Evolutionary conservation across 177 flowering plant genomes (phyloP).

Genomic region (Vitis hybrid): DNA sequence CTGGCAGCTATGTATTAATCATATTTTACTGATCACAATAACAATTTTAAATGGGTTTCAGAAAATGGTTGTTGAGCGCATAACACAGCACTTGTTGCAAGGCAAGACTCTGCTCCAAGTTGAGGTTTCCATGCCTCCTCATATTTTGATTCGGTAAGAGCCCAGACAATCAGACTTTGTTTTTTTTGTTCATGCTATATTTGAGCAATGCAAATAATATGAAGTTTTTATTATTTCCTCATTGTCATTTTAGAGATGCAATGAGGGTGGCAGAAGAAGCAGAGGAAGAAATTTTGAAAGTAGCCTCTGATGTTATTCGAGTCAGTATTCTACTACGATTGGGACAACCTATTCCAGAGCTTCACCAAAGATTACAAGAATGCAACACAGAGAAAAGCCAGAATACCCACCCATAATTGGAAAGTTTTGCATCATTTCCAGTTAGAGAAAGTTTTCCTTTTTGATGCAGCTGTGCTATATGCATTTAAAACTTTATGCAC

Average conservation of each 20-base stretch:
- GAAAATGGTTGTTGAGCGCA: conserved; percentile 63
- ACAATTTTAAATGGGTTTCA: conserved; percentile 29
- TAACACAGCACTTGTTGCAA: conserved; percentile 63
- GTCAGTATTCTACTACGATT: conserved; percentile 63
- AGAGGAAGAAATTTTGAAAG: conserved; percentile 55
- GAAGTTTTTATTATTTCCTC: neutral
- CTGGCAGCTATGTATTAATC: neutral
- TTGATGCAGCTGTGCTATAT: too few species aligned
- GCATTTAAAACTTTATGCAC: too few species aligned
- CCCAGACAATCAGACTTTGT: neutral
- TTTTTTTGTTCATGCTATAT: too few species aligned
- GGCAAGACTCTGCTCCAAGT: conserved; percentile 66
- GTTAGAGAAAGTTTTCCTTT: too few species aligned
- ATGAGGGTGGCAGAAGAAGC: conserved; percentile 62
- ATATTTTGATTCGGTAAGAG: conserved; percentile 56
- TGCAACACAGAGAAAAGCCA: neutral
- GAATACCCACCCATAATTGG: conserved; percentile 3
- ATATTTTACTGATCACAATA: neutral
- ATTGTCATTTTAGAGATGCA: conserved; percentile 56
- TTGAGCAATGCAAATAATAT: neutral
- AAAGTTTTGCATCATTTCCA: too few species aligned
- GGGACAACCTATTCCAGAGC: conserved; percentile 30
- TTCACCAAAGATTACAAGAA: conserved; percentile 7
- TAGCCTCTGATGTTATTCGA: conserved; percentile 31
- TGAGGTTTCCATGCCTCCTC: conserved; percentile 74